These are phyloP conservation scores for Lentinula boryana DNA, from an alignment of 768 basidiomycete genomes.

Conservation along the genomic window DNA sequence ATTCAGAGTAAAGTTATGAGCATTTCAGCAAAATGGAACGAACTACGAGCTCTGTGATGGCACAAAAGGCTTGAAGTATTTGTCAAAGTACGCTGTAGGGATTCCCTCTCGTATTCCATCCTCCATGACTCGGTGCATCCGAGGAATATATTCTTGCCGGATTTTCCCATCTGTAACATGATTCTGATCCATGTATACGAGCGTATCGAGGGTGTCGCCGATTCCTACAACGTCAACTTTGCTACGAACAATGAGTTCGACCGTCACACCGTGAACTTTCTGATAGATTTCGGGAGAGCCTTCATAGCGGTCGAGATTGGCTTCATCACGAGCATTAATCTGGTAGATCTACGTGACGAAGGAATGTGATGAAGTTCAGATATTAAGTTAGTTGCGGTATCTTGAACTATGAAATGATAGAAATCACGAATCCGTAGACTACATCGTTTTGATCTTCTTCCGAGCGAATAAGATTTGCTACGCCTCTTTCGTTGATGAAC, in stretches of 20 bases:
- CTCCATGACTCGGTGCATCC: slow-evolving; percentile 39
- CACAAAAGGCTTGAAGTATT: slow-evolving; percentile 37
- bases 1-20: not conserved
- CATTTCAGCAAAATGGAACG: not conserved
- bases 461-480: slow-evolving; percentile 39
- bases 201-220: slow-evolving; percentile 15
- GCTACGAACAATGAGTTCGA: slow-evolving; percentile 16
- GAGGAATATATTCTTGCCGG: slow-evolving; percentile 35
- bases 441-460: slow-evolving; percentile 20
- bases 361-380: not conserved
- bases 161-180: slow-evolving; percentile 25
- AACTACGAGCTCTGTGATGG: slow-evolving; percentile 9
- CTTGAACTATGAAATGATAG: not conserved
- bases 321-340: slow-evolving; percentile 34
- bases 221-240: slow-evolving; percentile 1
- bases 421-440: slow-evolving; percentile 29
- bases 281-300: slow-evolving; percentile 29
- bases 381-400: not conserved
- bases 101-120: slow-evolving; percentile 35
- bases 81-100: slow-evolving; percentile 35
- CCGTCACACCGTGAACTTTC: slow-evolving; percentile 24
- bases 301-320: slow-evolving; percentile 37
- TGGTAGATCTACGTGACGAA: slow-evolving; percentile 24
- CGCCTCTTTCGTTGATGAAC: slow-evolving; percentile 39
- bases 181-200: slow-evolving; percentile 37